Evolutionary conservation across 306 rosid species (phyloP).

Genomic region (Acacia crassicarpa): DNA sequence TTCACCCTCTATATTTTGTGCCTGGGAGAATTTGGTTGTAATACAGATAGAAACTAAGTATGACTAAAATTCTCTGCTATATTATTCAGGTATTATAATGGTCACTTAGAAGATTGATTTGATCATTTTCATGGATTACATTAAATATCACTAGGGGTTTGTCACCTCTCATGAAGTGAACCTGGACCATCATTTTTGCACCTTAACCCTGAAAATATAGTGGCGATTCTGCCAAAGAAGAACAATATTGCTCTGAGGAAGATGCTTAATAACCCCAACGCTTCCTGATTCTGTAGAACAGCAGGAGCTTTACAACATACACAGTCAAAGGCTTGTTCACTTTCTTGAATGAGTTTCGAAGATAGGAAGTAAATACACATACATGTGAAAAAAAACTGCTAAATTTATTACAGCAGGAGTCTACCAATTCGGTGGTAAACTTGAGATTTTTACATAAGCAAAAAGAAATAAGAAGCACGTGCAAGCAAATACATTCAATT

Average conservation of each 20-base stretch:
- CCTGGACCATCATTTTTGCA: background rate
- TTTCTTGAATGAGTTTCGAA: background rate
- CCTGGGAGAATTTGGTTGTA: conserved; percentile 2
- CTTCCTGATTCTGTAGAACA: background rate
- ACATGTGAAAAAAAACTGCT: background rate
- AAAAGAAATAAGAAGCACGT: background rate
- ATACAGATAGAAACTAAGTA: background rate
- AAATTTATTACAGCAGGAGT: conserved; percentile 6
- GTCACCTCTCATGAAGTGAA: background rate
- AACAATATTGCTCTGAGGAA: background rate
- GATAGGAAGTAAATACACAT: background rate
- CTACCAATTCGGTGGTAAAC: conserved; percentile 21
- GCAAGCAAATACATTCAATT: conserved; percentile 9
- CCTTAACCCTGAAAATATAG: background rate
- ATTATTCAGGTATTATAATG: conserved; percentile 9
- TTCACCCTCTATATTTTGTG: background rate
- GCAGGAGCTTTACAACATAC: background rate
- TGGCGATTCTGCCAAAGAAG: background rate
- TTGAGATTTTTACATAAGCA: conserved; percentile 17
- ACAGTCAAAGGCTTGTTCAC: background rate
- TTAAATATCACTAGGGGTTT: background rate
- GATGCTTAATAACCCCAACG: background rate
- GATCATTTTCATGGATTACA: background rate
- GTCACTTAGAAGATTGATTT: background rate
- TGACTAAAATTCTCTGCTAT: background rate